Conservation (phyloP, 192 early-diverging fungal species). For the Spizellomyces sp. region DNA sequence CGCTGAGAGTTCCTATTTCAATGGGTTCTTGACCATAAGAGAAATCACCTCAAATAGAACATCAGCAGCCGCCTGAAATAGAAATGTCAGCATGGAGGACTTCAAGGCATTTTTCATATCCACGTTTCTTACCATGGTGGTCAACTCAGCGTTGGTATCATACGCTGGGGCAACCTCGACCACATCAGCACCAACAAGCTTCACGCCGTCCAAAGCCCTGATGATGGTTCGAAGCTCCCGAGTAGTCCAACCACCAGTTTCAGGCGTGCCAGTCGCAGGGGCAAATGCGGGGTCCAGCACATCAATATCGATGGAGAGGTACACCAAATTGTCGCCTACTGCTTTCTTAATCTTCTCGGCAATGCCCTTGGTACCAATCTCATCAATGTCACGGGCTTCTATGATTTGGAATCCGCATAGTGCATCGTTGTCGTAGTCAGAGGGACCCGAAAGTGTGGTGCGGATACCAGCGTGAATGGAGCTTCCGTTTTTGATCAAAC, state of each 20-base stretch:
- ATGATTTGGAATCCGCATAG: constrained; percentile 43
- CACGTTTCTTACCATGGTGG: constrained; percentile 11
- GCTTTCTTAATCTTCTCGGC: constrained; percentile 38
- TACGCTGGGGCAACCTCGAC: constrained; percentile 51
- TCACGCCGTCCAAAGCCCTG: constrained; percentile 38
- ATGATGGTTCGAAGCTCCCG: constrained; percentile 41
- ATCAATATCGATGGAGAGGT: constrained; percentile 49
- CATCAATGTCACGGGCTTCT: constrained; percentile 47
- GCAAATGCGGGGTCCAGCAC: constrained; percentile 45
- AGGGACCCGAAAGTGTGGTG: constrained; percentile 37
- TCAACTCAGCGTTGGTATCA: constrained; percentile 45
- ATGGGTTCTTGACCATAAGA: no score
- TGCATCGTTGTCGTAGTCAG: constrained; percentile 43
- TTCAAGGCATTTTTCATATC: no score
- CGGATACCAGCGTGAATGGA: constrained; percentile 47
- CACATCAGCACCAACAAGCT: constrained; percentile 46
- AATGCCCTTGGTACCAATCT: constrained; percentile 44
- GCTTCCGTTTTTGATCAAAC: constrained; percentile 40
- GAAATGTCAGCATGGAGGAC: no score
- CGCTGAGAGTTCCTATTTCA: no score
- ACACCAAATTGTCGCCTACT: constrained; percentile 34
- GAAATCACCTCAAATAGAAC: no score
- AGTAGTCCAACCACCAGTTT: constrained; percentile 44
- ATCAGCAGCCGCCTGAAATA: no score
- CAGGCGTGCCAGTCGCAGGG: constrained; percentile 45